phyloP scores from a whole-genome alignment of 2,329 filamentous ascomycete genomes.

The Fusarium tjaetaba region DNA sequence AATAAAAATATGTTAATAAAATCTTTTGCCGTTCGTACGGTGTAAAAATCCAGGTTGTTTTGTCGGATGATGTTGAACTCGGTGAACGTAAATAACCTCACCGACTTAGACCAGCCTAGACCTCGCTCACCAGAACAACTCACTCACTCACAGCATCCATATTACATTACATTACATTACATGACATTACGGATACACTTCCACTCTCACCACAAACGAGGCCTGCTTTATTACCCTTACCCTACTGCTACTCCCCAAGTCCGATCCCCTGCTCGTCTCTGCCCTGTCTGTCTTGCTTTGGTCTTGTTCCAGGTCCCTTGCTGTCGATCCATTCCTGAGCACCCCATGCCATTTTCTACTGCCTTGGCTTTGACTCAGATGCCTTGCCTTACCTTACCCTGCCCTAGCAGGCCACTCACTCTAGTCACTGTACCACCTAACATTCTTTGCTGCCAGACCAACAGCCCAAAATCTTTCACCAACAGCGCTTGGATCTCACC shows the following conservation, averaged over 20 bases:
- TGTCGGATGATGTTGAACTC: constrained; percentile 19
- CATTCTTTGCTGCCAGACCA: not conserved
- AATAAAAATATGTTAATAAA: not conserved
- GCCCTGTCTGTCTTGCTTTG: constrained; percentile 18
- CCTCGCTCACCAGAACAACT: constrained; percentile 5
- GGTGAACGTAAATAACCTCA: constrained; percentile 33
- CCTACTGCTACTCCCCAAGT: not conserved
- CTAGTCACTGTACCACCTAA: not conserved
- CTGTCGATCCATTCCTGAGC: constrained; percentile 32
- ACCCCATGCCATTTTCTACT: constrained; percentile 22
- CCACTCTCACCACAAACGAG: constrained; percentile 23
- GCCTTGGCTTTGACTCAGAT: constrained; percentile 29
- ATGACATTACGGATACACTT: constrained; percentile 12
- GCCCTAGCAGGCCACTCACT: not conserved
- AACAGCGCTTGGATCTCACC: constrained; percentile 23
- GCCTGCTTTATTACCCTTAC: constrained; percentile 8
- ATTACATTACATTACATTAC: not conserved
- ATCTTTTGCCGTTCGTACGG: not conserved
- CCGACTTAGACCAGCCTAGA: constrained; percentile 26
- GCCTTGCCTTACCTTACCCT: constrained; percentile 6
- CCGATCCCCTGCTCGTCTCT: not conserved
- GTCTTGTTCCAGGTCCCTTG: constrained; percentile 33
- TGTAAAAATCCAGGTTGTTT: not conserved
- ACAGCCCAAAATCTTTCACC: constrained; percentile 5
- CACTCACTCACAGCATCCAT: not conserved